phyloP scores from a whole-genome alignment of 169 alveolate species.

The Babesia caballi region DNA sequence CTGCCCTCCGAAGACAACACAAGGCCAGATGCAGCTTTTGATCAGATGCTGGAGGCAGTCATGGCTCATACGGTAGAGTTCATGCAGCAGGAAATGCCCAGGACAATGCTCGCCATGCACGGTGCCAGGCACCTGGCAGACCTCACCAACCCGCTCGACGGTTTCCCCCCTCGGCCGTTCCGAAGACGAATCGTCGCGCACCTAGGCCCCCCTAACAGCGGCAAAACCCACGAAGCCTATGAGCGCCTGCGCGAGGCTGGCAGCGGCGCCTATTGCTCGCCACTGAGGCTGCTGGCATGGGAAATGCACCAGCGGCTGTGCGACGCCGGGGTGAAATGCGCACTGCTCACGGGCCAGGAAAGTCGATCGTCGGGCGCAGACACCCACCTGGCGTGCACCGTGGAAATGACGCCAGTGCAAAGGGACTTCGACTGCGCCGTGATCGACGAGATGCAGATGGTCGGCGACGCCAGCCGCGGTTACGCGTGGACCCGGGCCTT shows the following conservation, averaged over 20 bases:
- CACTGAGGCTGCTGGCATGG: conserved; percentile 90
- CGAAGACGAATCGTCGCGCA: conserved; percentile 78
- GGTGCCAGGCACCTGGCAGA: conserved; percentile 44
- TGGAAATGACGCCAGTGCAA: conserved; percentile 82
- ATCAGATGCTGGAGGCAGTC: background rate
- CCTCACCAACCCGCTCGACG: conserved; percentile 14
- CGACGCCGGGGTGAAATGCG: conserved; percentile 69
- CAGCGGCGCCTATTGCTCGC: conserved; percentile 88
- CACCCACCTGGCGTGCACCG: conserved; percentile 87
- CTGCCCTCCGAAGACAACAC: background rate
- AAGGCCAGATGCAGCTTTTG: background rate
- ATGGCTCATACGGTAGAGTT: background rate
- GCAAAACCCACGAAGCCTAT: conserved; percentile 88
- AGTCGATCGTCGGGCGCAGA: conserved; percentile 48
- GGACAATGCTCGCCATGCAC: conserved; percentile 22
- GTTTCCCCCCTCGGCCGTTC: conserved; percentile 35
- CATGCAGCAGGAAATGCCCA: conserved; percentile 26
- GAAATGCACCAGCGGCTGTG: conserved; percentile 82
- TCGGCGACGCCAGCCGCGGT: conserved; percentile 85
- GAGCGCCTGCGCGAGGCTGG: conserved; percentile 73
- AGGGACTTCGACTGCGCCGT: conserved; percentile 83
- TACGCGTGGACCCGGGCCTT: conserved; percentile 89
- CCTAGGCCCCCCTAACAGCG: conserved; percentile 92
- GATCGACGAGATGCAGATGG: conserved; percentile 90
- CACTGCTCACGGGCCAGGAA: conserved; percentile 89